Evolutionary conservation across 2,329 filamentous ascomycete genomes (phyloP).

Genomic region (Botrytis hyacinthi): DNA sequence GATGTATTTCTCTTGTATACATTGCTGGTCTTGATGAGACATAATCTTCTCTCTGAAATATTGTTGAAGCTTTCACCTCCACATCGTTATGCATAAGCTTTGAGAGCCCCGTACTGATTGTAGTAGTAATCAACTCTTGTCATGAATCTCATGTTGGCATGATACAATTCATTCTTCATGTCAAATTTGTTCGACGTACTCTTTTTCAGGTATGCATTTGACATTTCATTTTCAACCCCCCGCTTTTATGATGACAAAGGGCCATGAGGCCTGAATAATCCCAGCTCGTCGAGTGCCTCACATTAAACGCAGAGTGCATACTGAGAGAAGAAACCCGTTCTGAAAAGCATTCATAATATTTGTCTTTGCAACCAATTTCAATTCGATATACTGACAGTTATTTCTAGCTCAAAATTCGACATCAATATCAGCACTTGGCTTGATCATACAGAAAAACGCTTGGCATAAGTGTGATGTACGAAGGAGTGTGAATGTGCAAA

Average conservation of each 20-base stretch:
- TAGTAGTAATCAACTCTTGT: background rate
- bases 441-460: background rate
- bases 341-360: conserved; percentile 27
- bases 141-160: background rate
- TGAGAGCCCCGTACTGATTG: background rate
- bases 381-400: background rate
- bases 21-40: conserved; percentile 47
- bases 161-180: background rate
- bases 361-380: background rate
- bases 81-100: background rate
- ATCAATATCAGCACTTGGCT: background rate
- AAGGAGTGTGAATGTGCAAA: background rate
- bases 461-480: background rate
- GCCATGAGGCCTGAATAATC: conserved; percentile 91
- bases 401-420: background rate
- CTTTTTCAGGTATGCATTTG: conserved; percentile 5
- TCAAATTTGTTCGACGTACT: background rate
- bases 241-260: conserved; percentile 93
- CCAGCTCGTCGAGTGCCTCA: conserved; percentile 99
- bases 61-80: background rate
- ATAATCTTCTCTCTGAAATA: conserved; percentile 54
- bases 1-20: conserved; percentile 33
- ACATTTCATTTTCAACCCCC: background rate
- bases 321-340: conserved; percentile 70
- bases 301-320: conserved; percentile 71